Percentiles rank a stretch among this genome's conserved stretches.
Evolutionary conservation across 2,329 filamentous ascomycete genomes (phyloP).

Genomic region (Thelonectria olida): DNA sequence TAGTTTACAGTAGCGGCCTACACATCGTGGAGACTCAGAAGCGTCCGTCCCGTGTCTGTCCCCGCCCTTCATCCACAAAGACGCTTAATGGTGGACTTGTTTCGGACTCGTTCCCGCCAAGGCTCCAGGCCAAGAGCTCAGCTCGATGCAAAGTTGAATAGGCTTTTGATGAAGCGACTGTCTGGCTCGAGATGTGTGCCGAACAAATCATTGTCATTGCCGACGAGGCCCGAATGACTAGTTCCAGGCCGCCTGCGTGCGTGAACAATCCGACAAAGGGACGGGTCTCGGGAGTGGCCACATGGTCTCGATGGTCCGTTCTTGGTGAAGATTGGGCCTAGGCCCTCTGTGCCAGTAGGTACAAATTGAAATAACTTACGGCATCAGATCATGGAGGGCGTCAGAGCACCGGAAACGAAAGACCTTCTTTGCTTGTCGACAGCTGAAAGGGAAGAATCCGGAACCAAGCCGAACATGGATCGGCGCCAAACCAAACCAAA

Average conservation of each 20-base stretch:
- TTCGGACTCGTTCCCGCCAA: neutral
- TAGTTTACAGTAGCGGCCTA: neutral
- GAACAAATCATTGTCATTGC: neutral
- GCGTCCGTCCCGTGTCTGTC: neutral
- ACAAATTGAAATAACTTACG: too few relatives aligned
- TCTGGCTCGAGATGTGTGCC: too few relatives aligned
- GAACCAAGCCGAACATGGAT: neutral
- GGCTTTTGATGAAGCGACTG: too few relatives aligned
- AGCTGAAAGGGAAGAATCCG: neutral
- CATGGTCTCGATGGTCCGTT: neutral
- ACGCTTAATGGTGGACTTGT: neutral
- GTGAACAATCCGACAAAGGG: too few relatives aligned
- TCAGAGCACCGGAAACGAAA: neutral
- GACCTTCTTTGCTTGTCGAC: too few relatives aligned
- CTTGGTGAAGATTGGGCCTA: neutral
- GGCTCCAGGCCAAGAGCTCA: too few relatives aligned
- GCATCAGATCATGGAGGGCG: neutral
- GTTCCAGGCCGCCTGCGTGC: too few relatives aligned
- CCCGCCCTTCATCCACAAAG: neutral
- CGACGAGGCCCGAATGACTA: neutral
- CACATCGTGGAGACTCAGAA: neutral
- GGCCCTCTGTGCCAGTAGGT: neutral
- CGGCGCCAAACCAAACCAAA: neutral
- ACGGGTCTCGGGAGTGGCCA: neutral
- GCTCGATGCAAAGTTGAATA: neutral